Base-by-base conservation (phyloP, 495 filamentous ascomycete genomes). In the Cenococcum geophilum region DNA sequence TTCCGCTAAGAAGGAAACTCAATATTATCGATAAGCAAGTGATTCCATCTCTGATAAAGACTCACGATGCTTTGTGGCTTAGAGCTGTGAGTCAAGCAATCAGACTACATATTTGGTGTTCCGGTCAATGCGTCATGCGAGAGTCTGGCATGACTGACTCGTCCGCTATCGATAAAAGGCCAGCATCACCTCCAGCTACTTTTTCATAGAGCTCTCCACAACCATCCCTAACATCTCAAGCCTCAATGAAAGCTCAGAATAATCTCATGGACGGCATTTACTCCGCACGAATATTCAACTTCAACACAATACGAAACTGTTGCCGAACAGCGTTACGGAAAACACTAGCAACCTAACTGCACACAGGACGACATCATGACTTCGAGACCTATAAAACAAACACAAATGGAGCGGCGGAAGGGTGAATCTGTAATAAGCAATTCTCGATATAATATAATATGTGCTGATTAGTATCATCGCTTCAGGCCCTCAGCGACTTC, bases 401-500 rank as follows among this genome's bases (percentile, higher is more conserved):
- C 50, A 36, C 49, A 56, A n/a, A 37, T 43, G 14, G 91, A 95
- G 74, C 82, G 88, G 67, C 86, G 88, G 69, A 86, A 89, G 80
- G 91, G 91, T 63, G 91, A 96, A 75, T 80, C 88, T 57, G 88
- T 91, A 83, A 67, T 49, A 0, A 36, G 4, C 12, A 20, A 1
- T 48, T 36, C 10, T n/a, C 23, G n/a, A 12, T 55, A 20, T n/a
- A 11, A 37, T 16, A 32, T 25, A 37, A 49, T 12, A 34, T 21
- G 43, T 16, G 16, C 10, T 53, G 18, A 37, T 27, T 27, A 35
- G 36, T 64, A 22, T 50, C 23, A 8, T 25, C 35, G 42, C 16
- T 23, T n/a, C 23, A 93, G 89, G 93, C 93, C 20, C 80, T 98
- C 60, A 92, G 88, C 79, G 93, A 97, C 66, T 98, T 98, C 70